Evolutionary conservation across 257 asterid genomes (phyloP), one percentile per base, ranked within the genome.

Genomic region (Solanum medicagineum): DNA sequence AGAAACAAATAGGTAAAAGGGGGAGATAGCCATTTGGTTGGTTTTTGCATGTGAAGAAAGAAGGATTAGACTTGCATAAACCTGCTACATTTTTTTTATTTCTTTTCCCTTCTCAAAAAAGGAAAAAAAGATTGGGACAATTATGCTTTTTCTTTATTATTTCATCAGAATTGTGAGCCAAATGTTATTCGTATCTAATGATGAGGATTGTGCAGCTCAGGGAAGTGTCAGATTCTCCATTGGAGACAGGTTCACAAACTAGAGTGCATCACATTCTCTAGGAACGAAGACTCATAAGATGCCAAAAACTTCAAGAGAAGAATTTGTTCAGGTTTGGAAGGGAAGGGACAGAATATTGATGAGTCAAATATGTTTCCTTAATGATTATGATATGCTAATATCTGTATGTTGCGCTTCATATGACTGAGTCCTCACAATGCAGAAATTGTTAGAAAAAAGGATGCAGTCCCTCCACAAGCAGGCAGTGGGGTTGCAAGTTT

Each of bases 191-290:
- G 53, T 49, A 84, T 71, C 55, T 63, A 80, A 74, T 86, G 80
- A 40, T 83, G 63, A 81, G 82, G 73, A 85, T 5, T 85, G 11
- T 88, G 92, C 87, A 95, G 98, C 90, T 95, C 98, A 55, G 98
- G 98, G 59, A 90, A 92, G 91, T 95, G 98, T 84, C 98, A 94
- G 91, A 91, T 95, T 84, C 85, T 89, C 88, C 98, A 95, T 36
- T 95, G 98, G 98, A 94, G 98, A 89, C 94, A 91, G 82, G 90
- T 88, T 89, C 98, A 95, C 94, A 95, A 94, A 90, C 95, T 92
- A 55, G 96, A 95, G 91, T 70, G 59, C 86, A 75, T 90, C 88
- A 20, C 86, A 83, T 56, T 74, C 91, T 85, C 91, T 70, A 70
- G 96, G 87, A 84, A 83, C 75, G 13, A 92, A 90, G 80, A 83